A percentile compares a stretch with the other conserved stretches of the same genome.
Evolutionary conservation across 202 grass and related monocot genomes (phyloP).

Genomic region (Musa balbisiana): DNA sequence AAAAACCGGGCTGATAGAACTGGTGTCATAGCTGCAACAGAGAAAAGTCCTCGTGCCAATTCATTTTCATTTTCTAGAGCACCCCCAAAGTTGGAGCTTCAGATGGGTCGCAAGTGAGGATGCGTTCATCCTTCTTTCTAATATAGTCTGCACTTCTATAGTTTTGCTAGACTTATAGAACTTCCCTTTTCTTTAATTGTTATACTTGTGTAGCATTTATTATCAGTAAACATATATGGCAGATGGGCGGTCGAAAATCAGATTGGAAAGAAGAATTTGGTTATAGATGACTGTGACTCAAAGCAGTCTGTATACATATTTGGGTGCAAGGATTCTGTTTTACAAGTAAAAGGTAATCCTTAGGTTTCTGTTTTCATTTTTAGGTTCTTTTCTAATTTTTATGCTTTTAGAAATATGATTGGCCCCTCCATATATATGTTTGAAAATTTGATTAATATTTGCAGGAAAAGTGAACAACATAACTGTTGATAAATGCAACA

Average conservation of each 20-base stretch:
- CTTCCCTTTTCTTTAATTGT: background rate
- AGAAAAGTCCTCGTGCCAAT: conserved; percentile 43
- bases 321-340: conserved; percentile 93
- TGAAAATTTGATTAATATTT: conserved; percentile 8
- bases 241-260: conserved; percentile 98
- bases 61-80: conserved; percentile 56
- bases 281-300: conserved; percentile 93
- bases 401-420: conserved; percentile 23
- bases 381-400: background rate
- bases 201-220: background rate
- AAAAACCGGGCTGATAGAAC: conserved; percentile 83
- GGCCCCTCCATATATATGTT: background rate
- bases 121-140: conserved; percentile 15
- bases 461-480: conserved; percentile 99
- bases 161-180: background rate
- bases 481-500: conserved; percentile 94
- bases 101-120: conserved; percentile 90
- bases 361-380: background rate
- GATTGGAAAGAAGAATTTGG: conserved; percentile 67
- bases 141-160: background rate
- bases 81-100: conserved; percentile 88
- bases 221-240: conserved; percentile 1
- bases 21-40: conserved; percentile 45
- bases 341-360: conserved; percentile 83
- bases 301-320: conserved; percentile 80